phyloP scores from a whole-genome alignment of 768 basidiomycete genomes.

The Calocera cornea region DNA sequence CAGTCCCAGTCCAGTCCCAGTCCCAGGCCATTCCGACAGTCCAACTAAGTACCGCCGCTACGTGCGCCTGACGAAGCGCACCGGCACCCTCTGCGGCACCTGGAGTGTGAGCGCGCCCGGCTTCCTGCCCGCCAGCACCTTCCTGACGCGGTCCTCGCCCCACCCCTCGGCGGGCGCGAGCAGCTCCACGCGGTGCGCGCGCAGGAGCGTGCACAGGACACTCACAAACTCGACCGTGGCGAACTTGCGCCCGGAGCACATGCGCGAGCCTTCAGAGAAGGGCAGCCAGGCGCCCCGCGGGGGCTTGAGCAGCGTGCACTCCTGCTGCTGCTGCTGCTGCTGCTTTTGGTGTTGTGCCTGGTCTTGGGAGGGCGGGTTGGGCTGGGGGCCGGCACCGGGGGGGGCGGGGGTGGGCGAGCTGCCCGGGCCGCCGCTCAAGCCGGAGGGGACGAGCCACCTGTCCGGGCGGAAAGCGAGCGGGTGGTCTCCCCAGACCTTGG shows the following conservation, averaged over 20 bases:
- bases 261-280: slow-evolving; percentile 7
- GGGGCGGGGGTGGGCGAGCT: neutral
- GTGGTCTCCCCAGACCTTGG: slow-evolving; percentile 8
- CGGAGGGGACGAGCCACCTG: slow-evolving; percentile 1
- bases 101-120: slow-evolving; percentile 8
- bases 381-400: neutral
- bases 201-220: neutral
- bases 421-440: too few relatives aligned
- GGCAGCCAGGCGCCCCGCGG: slow-evolving; percentile 6
- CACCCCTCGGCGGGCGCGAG: slow-evolving; percentile 6
- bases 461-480: neutral
- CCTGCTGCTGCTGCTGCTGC: neutral
- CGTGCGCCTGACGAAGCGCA: slow-evolving; percentile 5
- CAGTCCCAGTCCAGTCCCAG: neutral
- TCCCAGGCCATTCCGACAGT: neutral
- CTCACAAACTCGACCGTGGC: slow-evolving; percentile 7
- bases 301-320: neutral
- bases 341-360: neutral
- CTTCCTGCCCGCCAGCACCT: slow-evolving; percentile 1
- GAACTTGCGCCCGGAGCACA: slow-evolving; percentile 7
- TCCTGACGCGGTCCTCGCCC: slow-evolving; percentile 6
- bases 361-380: neutral
- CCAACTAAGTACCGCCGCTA: neutral
- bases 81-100: slow-evolving; percentile 6
- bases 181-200: slow-evolving; percentile 1